Evolutionary conservation across 2,329 filamentous ascomycete genomes (phyloP).

Genomic region (Epicoccum sorghinum): DNA sequence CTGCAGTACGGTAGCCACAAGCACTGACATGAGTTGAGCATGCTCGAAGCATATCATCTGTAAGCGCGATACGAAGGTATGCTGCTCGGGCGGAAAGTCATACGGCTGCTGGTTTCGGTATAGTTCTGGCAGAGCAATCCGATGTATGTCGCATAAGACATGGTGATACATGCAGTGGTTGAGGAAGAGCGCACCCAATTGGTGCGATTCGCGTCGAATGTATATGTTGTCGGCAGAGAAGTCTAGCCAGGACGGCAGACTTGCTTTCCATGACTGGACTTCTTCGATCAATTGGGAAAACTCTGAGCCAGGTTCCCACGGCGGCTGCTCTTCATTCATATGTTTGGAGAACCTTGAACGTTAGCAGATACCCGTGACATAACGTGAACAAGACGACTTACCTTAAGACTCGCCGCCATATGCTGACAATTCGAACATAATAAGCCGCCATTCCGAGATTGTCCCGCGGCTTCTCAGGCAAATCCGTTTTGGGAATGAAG

Average conservation of each 20-base stretch:
- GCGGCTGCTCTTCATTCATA: conserved; percentile 39
- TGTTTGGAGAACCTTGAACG: conserved; percentile 36
- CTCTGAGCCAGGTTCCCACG: conserved; percentile 37
- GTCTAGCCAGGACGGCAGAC: conserved; percentile 38
- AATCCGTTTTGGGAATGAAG: conserved; percentile 29
- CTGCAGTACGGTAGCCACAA: conserved; percentile 36
- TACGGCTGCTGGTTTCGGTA: conserved; percentile 42
- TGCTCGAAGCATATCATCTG: conserved; percentile 41
- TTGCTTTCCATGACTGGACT: conserved; percentile 37
- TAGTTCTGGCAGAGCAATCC: conserved; percentile 39
- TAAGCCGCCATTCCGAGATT: conserved; percentile 43
- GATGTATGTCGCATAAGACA: conserved; percentile 40
- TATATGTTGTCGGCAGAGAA: conserved; percentile 45
- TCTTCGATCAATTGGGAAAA: conserved; percentile 34
- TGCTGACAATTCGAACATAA: conserved; percentile 41
- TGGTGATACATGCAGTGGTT: conserved; percentile 46
- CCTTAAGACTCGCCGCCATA: conserved; percentile 41
- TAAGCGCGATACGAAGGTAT: conserved; percentile 32
- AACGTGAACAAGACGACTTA: conserved; percentile 5
- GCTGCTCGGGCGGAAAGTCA: conserved; percentile 33
- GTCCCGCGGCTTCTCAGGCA: conserved; percentile 37
- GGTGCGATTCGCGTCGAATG: conserved; percentile 41
- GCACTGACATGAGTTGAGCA: conserved; percentile 37
- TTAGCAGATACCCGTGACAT: neutral
- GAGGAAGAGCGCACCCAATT: conserved; percentile 40